Evolutionary conservation across 768 basidiomycete species (phyloP).

Genomic region (Grammothele lineata): DNA sequence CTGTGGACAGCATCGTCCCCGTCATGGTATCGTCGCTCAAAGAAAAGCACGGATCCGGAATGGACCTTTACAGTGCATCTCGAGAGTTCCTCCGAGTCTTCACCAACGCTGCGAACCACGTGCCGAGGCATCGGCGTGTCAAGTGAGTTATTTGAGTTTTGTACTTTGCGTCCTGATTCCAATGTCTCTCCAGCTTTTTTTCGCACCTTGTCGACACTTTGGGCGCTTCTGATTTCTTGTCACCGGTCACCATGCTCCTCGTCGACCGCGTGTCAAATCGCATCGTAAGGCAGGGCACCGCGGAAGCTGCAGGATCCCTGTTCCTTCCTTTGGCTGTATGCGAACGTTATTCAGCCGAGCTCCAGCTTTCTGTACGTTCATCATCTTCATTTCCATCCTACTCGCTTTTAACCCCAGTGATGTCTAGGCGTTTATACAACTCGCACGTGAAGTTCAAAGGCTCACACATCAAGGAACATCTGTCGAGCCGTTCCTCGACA

Average conservation of each 20-base stretch:
- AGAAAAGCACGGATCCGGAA: conserved; percentile 43
- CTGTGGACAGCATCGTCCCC: conserved; percentile 90
- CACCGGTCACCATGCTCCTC: conserved; percentile 80
- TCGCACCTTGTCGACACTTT: conserved; percentile 80
- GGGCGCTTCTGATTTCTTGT: conserved; percentile 74
- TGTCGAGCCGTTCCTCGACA: conserved; percentile 50
- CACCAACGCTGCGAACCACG: conserved; percentile 86
- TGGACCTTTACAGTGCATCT: conserved; percentile 65
- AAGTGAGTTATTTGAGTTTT: conserved; percentile 51
- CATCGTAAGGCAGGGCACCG: conserved; percentile 54
- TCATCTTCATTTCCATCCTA: neutral
- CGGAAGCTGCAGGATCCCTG: conserved; percentile 57
- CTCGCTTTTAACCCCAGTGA: neutral
- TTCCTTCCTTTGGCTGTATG: conserved; percentile 64
- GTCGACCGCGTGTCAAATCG: conserved; percentile 74
- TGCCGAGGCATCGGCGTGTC: conserved; percentile 89
- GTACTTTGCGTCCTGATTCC: neutral
- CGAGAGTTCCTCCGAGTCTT: conserved; percentile 87
- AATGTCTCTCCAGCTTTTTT: conserved; percentile 64
- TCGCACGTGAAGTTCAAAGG: conserved; percentile 60
- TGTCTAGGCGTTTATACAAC: conserved; percentile 54
- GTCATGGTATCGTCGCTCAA: conserved; percentile 84
- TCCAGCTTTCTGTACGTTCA: conserved; percentile 50
- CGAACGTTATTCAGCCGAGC: conserved; percentile 44
- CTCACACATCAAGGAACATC: conserved; percentile 35